Percentiles rank a stretch among this genome's conserved stretches.
These are phyloP conservation scores for Phaeotremella skinneri DNA, from an alignment of 768 basidiomycete genomes.

Conservation along the genomic window DNA sequence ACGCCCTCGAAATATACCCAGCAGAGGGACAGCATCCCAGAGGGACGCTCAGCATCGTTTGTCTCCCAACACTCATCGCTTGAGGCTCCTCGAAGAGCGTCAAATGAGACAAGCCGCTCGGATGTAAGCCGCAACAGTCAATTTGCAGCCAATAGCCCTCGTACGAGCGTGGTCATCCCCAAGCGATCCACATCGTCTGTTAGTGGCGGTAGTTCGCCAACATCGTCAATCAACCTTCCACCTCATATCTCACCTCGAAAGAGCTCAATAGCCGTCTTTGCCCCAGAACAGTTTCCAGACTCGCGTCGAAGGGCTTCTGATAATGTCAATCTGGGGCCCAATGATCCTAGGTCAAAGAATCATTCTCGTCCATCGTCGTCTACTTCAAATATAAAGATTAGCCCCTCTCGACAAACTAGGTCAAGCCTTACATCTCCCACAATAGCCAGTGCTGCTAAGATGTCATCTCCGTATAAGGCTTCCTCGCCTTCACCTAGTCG, in stretches of 20 bases:
- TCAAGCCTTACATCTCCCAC: background rate
- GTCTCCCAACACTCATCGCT: too few relatives aligned
- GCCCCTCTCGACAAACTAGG: background rate
- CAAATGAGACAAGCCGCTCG: background rate
- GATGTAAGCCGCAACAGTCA: background rate
- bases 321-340: background rate
- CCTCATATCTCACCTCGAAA: constrained; percentile 9
- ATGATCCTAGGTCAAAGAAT: background rate
- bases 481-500: background rate
- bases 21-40: too few relatives aligned
- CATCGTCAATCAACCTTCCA: background rate
- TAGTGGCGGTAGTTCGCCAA: constrained; percentile 1
- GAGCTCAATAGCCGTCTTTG: background rate
- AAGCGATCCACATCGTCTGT: background rate
- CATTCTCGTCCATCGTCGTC: background rate
- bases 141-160: background rate
- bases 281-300: background rate
- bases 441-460: background rate
- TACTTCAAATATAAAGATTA: background rate
- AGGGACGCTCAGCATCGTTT: too few relatives aligned
- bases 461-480: background rate
- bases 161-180: background rate
- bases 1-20: background rate
- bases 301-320: constrained; percentile 2
- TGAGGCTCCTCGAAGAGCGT: background rate